Base-by-base conservation (phyloP, 805 yeast genomes). In the Scheffersomyces amazonensis region DNA sequence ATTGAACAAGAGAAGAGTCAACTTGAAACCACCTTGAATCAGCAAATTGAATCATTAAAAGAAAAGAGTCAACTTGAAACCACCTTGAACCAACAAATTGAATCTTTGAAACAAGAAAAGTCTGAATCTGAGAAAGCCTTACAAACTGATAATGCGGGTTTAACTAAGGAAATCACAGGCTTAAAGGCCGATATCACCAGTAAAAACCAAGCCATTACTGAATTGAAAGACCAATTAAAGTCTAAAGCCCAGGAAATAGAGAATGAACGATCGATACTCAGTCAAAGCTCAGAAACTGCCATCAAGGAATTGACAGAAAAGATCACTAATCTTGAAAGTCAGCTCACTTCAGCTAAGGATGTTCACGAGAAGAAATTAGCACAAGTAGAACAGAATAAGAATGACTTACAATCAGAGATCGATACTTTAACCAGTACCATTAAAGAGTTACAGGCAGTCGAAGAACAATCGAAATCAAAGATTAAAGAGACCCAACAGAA, bases 301-400 rank as follows among this genome's bases (percentile, higher is more conserved):
- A 61, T 75, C 0, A 65, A 71, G 44, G 78, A 75, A 39, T 76
- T 75, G 44, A 61, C 72, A 9, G 72, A 68, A 21, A 73, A 69
- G 47, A 66, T 76, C 7, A 58, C 63, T 12, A 47, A 43, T 7
- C 49, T 78, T 12, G 83, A 78, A 42, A 66, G 56, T 5, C 49
- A 56, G 4, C 24, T 59, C 4, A 6, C 39, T 3, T 30, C 39
- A 1, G 35, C 50, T 2, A 51, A 53, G 27, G 36, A 34, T 9
- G 40, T 34, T 4, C 50, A 44, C 39, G 43, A 46, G 12, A 15
- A 24, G 7, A 44, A 46, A 31, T 4, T 41, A 30, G 7, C 30
- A 22, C n/a, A 31, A 7, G 13, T 20, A 18, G 35, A 24, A 5
- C 13, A 34, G 2, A 37, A 40, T 29, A 34, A 37, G 11, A 16